These are phyloP conservation scores for Penicillium sp. DNA, from an alignment of 2,329 filamentous ascomycete genomes.

Conservation along the genomic window DNA sequence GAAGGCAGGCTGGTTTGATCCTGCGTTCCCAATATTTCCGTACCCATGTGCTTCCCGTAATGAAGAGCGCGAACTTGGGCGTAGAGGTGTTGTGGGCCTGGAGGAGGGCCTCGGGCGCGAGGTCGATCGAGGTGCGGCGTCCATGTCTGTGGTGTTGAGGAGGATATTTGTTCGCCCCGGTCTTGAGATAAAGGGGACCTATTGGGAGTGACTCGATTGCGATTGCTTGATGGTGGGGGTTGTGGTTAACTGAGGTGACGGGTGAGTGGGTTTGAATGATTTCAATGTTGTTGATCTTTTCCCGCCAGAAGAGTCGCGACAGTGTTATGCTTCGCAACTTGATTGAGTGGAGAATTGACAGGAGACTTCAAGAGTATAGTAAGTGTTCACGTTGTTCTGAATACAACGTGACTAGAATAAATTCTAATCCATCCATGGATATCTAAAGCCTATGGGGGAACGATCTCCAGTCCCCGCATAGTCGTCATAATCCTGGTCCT, in stretches of 20 bases:
- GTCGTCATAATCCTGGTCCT: conserved; percentile 7
- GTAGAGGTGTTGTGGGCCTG: conserved; percentile 85
- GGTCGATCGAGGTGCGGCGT: conserved; percentile 47
- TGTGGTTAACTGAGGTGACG: background rate
- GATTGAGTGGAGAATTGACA: too few relatives aligned
- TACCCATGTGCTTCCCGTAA: conserved; percentile 71
- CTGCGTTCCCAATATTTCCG: conserved; percentile 31
- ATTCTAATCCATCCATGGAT: too few relatives aligned
- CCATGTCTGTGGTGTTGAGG: conserved; percentile 24
- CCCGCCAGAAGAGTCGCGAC: conserved; percentile 1
- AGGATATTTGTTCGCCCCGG: background rate
- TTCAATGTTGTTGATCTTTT: background rate
- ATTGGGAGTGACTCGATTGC: background rate
- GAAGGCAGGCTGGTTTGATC: conserved; percentile 58
- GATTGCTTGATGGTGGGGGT: background rate
- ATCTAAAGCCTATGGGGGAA: background rate
- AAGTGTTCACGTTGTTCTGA: too few relatives aligned
- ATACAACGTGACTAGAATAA: too few relatives aligned
- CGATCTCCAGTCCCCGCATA: conserved; percentile 5
- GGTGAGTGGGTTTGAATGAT: background rate
- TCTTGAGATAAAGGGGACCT: background rate
- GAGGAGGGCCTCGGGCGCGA: conserved; percentile 62
- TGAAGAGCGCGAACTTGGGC: conserved; percentile 83
- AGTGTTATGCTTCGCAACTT: background rate
- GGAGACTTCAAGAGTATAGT: too few relatives aligned